Conservation (phyloP, 2,329 filamentous ascomycete genomes). For the Colletotrichum sp. region DNA sequence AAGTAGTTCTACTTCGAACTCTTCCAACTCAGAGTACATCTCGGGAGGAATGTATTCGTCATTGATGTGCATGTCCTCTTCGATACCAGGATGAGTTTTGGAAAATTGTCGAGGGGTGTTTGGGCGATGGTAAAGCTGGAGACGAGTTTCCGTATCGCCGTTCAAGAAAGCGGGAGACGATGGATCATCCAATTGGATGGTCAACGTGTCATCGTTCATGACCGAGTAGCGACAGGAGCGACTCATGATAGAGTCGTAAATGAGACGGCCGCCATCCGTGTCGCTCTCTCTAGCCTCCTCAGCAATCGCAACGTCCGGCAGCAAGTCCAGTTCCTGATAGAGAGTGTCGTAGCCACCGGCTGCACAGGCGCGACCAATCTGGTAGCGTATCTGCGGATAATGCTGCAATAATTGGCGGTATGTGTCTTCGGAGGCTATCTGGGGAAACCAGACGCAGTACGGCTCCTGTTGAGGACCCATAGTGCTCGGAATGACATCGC, state of each 20-base stretch:
- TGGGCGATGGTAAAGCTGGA: background rate
- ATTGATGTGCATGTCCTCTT: background rate
- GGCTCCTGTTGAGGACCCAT: constrained; percentile 27
- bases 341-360: constrained; percentile 39
- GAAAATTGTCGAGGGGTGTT: background rate
- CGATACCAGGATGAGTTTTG: background rate
- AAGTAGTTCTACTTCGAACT: constrained; percentile 27
- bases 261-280: constrained; percentile 21
- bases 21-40: constrained; percentile 20
- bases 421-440: constrained; percentile 11
- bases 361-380: constrained; percentile 42
- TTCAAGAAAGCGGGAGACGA: constrained; percentile 30
- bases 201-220: constrained; percentile 40
- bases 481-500: constrained; percentile 30
- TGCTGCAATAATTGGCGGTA: constrained; percentile 33
- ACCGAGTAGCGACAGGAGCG: constrained; percentile 29
- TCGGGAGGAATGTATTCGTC: background rate
- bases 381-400: constrained; percentile 40
- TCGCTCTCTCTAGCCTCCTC: constrained; percentile 39
- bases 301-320: constrained; percentile 39
- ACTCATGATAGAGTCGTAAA: constrained; percentile 38
- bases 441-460: constrained; percentile 31
- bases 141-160: constrained; percentile 36
- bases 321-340: constrained; percentile 37
- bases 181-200: constrained; percentile 21